Base-by-base conservation (phyloP, 305 asterid genomes). In the Solanum aculeatissimum region DNA sequence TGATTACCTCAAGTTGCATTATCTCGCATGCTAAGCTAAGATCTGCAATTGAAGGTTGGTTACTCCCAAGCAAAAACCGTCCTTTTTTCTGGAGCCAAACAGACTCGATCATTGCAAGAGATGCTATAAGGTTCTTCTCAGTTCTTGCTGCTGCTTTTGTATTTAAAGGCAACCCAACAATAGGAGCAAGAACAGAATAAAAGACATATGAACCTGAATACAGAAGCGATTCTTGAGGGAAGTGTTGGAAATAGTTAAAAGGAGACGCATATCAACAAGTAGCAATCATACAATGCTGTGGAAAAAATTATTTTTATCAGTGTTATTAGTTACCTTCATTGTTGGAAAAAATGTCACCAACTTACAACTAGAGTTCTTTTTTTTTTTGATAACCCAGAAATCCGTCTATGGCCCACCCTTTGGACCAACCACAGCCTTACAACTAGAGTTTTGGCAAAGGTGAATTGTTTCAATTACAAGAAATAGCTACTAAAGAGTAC, bases 21-120 rank as follows among this genome's bases (percentile, higher is more conserved):
- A 94, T 86, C 89, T 94, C 99, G 70, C 98, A 96, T 32, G 91
- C 98, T 86, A 96, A 89, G 84, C 95, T 92, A 85, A 96, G 92
- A 89, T 95, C 99, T 9, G 98, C 99, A 53, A 96, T 92, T 75
- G 98, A 96, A 80, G 98, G 98, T 71, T 92, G 95, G 60, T 60
- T 75, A 88, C 93, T 93, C 70, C 97, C 98, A 32, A 94, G 89
- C 87, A 95, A 88, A 88, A 94, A 96, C 3, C 89, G 93, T 3
- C 97, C 96, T 0, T 86, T 88, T 85, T 91, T 95, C 69, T 89
- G 92, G 83, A 96, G 98, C 98, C 98, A 96, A 47, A 92, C 80
- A 40, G 98, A 89, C 86, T 92, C 97, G 1, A 94, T 90, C 83
- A 21, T 87, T 9, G 70, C 83, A 83, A 96, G 95, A 88, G 98